phyloP scores from a whole-genome alignment of 768 basidiomycete species.

The Candolleomyces eurysporus region DNA sequence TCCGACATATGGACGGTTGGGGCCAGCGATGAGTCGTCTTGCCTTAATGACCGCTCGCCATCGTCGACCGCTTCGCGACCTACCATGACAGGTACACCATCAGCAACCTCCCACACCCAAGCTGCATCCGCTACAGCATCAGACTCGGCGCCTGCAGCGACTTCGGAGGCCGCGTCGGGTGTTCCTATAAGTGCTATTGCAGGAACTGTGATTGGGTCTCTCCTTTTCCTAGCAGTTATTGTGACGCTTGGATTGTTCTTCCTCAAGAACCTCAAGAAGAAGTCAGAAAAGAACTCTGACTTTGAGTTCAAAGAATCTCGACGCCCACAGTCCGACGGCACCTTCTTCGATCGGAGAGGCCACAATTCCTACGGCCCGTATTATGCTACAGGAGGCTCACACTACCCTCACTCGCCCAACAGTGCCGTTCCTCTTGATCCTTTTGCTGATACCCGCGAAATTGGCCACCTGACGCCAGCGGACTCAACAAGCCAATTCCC shows the following conservation, averaged over 20 bases:
- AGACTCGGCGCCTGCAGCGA: slow-evolving; percentile 17
- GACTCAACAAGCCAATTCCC: slow-evolving; percentile 1
- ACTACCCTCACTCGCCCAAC: slow-evolving; percentile 5
- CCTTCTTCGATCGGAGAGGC: neutral
- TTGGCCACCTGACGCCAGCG: slow-evolving; percentile 13
- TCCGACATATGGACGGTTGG: slow-evolving; percentile 52
- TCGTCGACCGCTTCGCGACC: slow-evolving; percentile 38
- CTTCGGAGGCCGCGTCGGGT: slow-evolving; percentile 16
- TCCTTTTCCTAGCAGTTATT: slow-evolving; percentile 52
- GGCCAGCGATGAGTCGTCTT: slow-evolving; percentile 45
- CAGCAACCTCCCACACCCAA: slow-evolving; percentile 20
- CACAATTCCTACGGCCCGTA: slow-evolving; percentile 8
- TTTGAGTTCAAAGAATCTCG: slow-evolving; percentile 24
- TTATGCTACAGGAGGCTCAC: too few relatives aligned
- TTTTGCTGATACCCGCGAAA: slow-evolving; percentile 11
- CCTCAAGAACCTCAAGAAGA: slow-evolving; percentile 29
- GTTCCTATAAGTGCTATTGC: slow-evolving; percentile 47
- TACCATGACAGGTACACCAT: slow-evolving; percentile 11
- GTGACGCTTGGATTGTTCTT: slow-evolving; percentile 53
- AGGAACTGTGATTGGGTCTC: slow-evolving; percentile 50
- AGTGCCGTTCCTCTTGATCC: slow-evolving; percentile 15
- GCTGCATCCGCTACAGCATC: slow-evolving; percentile 16
- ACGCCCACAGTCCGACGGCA: slow-evolving; percentile 28
- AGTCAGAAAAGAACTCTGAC: slow-evolving; percentile 3
- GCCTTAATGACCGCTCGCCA: slow-evolving; percentile 52